These are phyloP conservation scores for Corchorus olitorius DNA, from an alignment of 345 rosid species.

Conservation along the genomic window DNA sequence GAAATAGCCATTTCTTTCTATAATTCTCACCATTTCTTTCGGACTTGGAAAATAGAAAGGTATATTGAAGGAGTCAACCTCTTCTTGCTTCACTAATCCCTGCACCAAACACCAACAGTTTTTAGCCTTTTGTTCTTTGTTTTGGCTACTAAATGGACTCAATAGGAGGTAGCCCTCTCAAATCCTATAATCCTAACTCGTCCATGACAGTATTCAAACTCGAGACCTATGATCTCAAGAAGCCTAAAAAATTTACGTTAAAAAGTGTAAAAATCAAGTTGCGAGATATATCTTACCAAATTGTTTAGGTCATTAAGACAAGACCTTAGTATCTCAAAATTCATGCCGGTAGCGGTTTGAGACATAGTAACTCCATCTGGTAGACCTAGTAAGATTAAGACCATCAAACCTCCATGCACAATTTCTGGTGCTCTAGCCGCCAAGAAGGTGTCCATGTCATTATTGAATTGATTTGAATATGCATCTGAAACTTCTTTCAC, in stretches of 20 bases:
- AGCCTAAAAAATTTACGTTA: too few relatives aligned
- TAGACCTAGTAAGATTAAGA: not conserved
- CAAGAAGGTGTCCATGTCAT: slow-evolving; percentile 17
- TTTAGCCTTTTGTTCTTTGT: too few relatives aligned
- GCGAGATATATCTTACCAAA: too few relatives aligned
- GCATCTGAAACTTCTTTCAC: not conserved
- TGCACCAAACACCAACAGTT: not conserved
- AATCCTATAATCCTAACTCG: too few relatives aligned
- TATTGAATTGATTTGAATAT: not conserved
- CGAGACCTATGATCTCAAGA: too few relatives aligned
- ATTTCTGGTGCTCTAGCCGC: slow-evolving; percentile 24
- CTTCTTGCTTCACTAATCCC: slow-evolving; percentile 11
- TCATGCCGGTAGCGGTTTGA: not conserved
- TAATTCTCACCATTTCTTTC: not conserved
- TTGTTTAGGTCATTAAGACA: slow-evolving; percentile 10
- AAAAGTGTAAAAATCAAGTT: too few relatives aligned
- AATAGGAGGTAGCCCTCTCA: too few relatives aligned
- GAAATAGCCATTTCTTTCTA: not conserved
- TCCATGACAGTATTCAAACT: too few relatives aligned
- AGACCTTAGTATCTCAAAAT: not conserved
- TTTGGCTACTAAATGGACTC: too few relatives aligned
- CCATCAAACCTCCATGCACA: slow-evolving; percentile 24
- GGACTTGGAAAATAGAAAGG: not conserved
- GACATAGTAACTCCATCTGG: not conserved
- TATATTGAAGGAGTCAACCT: slow-evolving; percentile 15